Evolutionary conservation across 2,329 filamentous ascomycete genomes (phyloP).

Genomic region (Colletotrichum viniferum): DNA sequence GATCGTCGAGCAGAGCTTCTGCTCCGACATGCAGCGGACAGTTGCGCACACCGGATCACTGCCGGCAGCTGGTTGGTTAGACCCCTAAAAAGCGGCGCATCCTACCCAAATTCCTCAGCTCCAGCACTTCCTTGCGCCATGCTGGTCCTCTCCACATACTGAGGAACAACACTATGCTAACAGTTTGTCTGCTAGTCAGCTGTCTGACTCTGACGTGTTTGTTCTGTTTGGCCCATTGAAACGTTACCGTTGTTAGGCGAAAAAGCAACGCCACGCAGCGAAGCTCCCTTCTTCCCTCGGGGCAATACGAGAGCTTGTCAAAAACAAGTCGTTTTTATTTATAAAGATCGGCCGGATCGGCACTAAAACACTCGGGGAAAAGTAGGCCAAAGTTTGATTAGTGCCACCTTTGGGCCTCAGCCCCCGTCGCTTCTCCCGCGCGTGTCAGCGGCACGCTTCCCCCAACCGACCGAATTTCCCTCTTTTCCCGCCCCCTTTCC

Average conservation of each 20-base stretch:
- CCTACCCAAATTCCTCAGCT: neutral
- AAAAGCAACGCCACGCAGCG: neutral
- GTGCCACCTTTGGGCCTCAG: neutral
- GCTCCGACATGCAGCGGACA: neutral
- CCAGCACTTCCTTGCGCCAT: neutral
- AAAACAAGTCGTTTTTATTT: neutral
- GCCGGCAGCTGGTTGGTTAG: neutral
- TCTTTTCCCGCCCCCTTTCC: neutral
- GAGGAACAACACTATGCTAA: neutral
- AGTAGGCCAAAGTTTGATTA: conserved; percentile 4
- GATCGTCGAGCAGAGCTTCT: neutral
- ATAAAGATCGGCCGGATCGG: conserved; percentile 13
- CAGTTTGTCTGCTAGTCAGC: neutral
- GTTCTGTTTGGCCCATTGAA: neutral
- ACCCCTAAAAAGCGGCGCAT: neutral
- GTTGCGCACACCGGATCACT: accelerated
- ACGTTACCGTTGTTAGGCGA: neutral
- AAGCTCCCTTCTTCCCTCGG: neutral
- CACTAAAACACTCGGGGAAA: neutral
- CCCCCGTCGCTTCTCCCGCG: neutral
- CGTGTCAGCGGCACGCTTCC: neutral
- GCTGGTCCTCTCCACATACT: neutral
- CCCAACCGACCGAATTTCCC: neutral
- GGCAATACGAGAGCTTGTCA: neutral
- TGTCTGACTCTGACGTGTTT: neutral